Evolutionary conservation across 805 yeast genomes (phyloP).

Genomic region (Vanderwaltozyma tropicalis): DNA sequence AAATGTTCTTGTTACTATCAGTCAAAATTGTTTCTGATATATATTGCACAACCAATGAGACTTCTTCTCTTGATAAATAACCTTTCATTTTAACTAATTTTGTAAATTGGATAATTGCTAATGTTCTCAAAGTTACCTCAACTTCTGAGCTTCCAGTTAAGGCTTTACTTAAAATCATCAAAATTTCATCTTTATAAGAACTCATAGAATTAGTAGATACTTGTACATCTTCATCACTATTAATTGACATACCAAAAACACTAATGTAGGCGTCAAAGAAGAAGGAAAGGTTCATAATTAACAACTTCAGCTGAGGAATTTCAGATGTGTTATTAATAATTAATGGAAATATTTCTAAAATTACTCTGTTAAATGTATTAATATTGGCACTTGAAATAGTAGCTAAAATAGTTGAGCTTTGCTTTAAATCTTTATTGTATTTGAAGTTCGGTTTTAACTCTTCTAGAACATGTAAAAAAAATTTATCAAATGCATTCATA

Average conservation of each 20-base stretch:
- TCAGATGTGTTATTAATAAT: slow-evolving; percentile 33
- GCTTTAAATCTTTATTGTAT: slow-evolving; percentile 46
- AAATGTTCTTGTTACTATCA: slow-evolving; percentile 42
- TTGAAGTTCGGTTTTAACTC: slow-evolving; percentile 47
- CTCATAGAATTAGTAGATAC: slow-evolving; percentile 31
- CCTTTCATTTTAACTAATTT: slow-evolving; percentile 41
- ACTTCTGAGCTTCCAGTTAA: slow-evolving; percentile 54
- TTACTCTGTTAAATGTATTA: slow-evolving; percentile 37
- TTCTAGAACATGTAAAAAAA: slow-evolving; percentile 32
- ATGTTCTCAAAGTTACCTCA: slow-evolving; percentile 59
- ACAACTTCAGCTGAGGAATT: slow-evolving; percentile 46
- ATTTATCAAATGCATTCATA: slow-evolving; percentile 29
- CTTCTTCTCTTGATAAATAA: slow-evolving; percentile 45
- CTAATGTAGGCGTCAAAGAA: slow-evolving; percentile 40
- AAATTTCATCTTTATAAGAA: slow-evolving; percentile 51
- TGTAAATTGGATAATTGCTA: slow-evolving; percentile 55
- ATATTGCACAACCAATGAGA: slow-evolving; percentile 52
- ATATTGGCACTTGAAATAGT: slow-evolving; percentile 41
- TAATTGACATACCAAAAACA: slow-evolving; percentile 32
- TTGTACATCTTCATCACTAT: neutral
- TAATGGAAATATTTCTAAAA: slow-evolving; percentile 37
- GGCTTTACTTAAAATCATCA: slow-evolving; percentile 58
- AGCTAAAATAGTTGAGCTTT: slow-evolving; percentile 51
- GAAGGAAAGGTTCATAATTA: slow-evolving; percentile 50
- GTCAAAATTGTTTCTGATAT: slow-evolving; percentile 51